Conservation (phyloP, 768 basidiomycete species). For the Phylloporus sp. region DNA sequence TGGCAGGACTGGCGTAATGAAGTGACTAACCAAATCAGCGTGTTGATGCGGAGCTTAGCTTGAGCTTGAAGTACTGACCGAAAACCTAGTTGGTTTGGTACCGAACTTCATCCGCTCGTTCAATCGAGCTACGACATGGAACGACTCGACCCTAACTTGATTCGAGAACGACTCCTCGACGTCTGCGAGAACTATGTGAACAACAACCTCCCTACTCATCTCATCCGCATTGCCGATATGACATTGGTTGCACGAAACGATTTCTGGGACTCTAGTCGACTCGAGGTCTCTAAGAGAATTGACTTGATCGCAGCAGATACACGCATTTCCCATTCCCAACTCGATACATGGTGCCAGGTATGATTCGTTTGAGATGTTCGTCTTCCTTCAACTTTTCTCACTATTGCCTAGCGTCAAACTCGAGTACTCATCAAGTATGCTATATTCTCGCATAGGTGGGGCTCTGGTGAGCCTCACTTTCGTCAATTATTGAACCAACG, state of each 20-base stretch:
- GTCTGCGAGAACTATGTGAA: neutral
- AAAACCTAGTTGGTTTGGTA: too few species aligned
- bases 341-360: neutral
- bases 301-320: neutral
- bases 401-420: neutral
- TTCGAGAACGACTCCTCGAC: neutral
- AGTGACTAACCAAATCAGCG: too few species aligned
- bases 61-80: too few species aligned
- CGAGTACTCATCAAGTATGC: neutral
- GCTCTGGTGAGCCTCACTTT: neutral
- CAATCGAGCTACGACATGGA: neutral
- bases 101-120: neutral
- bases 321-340: neutral
- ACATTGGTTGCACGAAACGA: neutral
- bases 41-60: too few species aligned
- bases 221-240: slow-evolving; percentile 1
- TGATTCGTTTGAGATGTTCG: neutral
- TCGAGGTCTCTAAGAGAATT: neutral
- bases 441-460: slow-evolving; percentile 2
- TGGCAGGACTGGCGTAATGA: too few species aligned
- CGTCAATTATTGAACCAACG: neutral
- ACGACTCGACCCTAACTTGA: neutral
- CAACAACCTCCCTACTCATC: slow-evolving; percentile 2
- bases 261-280: neutral
- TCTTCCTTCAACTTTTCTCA: neutral